Conservation (phyloP, 179 eudicot genomes). For the Nepenthes alata region DNA sequence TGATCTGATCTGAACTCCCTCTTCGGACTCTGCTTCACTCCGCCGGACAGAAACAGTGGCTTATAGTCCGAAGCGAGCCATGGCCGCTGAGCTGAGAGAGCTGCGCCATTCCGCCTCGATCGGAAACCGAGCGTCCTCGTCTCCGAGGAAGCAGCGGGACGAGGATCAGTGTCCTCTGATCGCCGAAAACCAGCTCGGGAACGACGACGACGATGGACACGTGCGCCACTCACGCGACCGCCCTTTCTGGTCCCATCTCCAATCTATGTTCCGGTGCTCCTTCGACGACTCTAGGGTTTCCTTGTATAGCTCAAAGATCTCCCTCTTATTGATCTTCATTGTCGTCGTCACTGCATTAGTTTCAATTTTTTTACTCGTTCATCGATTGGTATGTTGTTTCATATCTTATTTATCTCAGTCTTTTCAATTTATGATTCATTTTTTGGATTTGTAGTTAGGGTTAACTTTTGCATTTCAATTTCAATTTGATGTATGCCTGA, state of each 20-base stretch:
- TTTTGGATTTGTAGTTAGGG: neutral
- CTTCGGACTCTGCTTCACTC: too few species aligned
- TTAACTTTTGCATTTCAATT: neutral
- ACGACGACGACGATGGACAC: slow-evolving; percentile 28
- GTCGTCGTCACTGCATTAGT: slow-evolving; percentile 40
- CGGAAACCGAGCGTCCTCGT: slow-evolving; percentile 49
- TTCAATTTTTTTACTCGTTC: slow-evolving; percentile 44
- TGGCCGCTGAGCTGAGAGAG: slow-evolving; percentile 65
- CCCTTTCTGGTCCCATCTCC: slow-evolving; percentile 19
- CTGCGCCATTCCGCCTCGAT: slow-evolving; percentile 72
- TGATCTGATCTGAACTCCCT: too few species aligned
- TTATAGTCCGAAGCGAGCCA: slow-evolving; percentile 22
- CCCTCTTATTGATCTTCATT: slow-evolving; percentile 30
- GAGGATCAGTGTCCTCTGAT: slow-evolving; percentile 38
- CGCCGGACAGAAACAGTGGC: neutral
- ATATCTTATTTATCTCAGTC: too few species aligned
- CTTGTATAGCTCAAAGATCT: slow-evolving; percentile 35
- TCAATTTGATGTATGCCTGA: neutral
- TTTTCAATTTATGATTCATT: neutral
- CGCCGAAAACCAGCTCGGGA: slow-evolving; percentile 15
- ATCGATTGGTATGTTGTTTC: slow-evolving; percentile 40
- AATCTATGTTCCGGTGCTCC: slow-evolving; percentile 18
- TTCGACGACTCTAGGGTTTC: slow-evolving; percentile 44
- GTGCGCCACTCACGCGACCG: slow-evolving; percentile 46
- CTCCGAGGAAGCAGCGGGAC: slow-evolving; percentile 52